Evolutionary conservation across 768 basidiomycete species (phyloP).

Genomic region (Suillus subaureus): DNA sequence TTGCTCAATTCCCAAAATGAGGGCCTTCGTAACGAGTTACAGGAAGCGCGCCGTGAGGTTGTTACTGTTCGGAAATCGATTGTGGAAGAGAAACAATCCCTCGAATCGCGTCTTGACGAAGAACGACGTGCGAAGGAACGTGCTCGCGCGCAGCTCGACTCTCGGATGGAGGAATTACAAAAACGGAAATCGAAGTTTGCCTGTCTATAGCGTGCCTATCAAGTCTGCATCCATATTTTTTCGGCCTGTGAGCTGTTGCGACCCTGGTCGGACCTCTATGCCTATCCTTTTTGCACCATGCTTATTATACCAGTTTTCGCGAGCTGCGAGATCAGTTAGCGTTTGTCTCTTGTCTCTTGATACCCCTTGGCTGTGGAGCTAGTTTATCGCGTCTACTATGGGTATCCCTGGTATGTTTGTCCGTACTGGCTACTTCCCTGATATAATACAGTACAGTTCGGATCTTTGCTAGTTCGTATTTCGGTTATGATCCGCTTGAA

Average conservation of each 20-base stretch:
- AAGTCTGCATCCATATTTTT: conserved; percentile 4
- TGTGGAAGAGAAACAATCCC: conserved; percentile 85
- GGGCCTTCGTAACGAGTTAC: conserved; percentile 68
- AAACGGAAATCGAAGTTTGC: conserved; percentile 92
- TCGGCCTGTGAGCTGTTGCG: conserved; percentile 15
- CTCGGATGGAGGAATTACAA: conserved; percentile 82
- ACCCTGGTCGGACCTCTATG: conserved; percentile 8
- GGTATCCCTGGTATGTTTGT: conserved; percentile 27
- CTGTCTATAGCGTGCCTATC: conserved; percentile 59
- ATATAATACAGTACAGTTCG: conserved; percentile 27
- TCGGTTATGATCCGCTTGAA: conserved; percentile 4
- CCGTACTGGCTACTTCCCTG: conserved; percentile 19
- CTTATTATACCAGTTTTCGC: conserved; percentile 34
- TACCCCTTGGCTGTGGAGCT: conserved; percentile 30
- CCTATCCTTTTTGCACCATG: conserved; percentile 14
- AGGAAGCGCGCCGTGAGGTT: conserved; percentile 80
- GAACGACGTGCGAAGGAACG: conserved; percentile 90
- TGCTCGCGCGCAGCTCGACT: conserved; percentile 82
- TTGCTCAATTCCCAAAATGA: conserved; percentile 66
- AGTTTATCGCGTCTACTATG: conserved; percentile 40
- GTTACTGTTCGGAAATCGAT: conserved; percentile 75
- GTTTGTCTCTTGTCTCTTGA: conserved; percentile 17
- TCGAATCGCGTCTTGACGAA: conserved; percentile 82
- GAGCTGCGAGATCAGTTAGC: conserved; percentile 18
- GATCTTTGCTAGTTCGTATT: conserved; percentile 16